A percentile compares a stretch with the other conserved stretches of the same genome.
Evolutionary conservation across 352 stramenopile species (phyloP).

Genomic region (Globisporangium nunn): DNA sequence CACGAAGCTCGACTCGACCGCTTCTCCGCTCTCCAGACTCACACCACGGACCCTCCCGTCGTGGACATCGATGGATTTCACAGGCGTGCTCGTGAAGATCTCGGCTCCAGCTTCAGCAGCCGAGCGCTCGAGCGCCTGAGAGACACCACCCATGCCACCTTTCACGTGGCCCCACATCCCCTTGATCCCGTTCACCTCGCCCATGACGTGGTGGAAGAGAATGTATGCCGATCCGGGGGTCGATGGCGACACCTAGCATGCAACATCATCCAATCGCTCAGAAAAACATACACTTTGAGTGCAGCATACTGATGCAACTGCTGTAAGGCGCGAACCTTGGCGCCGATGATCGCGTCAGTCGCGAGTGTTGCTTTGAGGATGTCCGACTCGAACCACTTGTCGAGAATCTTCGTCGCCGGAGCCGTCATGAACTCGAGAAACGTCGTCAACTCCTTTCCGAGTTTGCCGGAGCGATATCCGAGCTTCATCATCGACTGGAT

Average conservation of each 20-base stretch:
- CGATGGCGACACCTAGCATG: conserved; percentile 57
- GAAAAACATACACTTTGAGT: not conserved
- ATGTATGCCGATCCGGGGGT: conserved; percentile 87
- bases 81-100: conserved; percentile 59
- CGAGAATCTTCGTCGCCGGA: conserved; percentile 79
- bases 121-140: conserved; percentile 52
- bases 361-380: conserved; percentile 87
- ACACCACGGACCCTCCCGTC: conserved; percentile 50
- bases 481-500: conserved; percentile 59
- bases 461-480: conserved; percentile 52
- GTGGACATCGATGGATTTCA: conserved; percentile 55
- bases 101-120: conserved; percentile 57
- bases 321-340: conserved; percentile 34
- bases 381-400: conserved; percentile 89
- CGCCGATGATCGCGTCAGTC: conserved; percentile 90
- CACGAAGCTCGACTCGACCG: conserved; percentile 48
- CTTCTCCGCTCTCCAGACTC: conserved; percentile 40
- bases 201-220: conserved; percentile 90
- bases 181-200: conserved; percentile 83
- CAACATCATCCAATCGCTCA: not conserved
- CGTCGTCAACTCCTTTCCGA: conserved; percentile 67
- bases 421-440: conserved; percentile 88
- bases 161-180: conserved; percentile 88
- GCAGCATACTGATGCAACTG: not conserved
- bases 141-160: conserved; percentile 84